Conservation (phyloP, 2,329 filamentous ascomycete species). For the Pseudocercospora crystallina region DNA sequence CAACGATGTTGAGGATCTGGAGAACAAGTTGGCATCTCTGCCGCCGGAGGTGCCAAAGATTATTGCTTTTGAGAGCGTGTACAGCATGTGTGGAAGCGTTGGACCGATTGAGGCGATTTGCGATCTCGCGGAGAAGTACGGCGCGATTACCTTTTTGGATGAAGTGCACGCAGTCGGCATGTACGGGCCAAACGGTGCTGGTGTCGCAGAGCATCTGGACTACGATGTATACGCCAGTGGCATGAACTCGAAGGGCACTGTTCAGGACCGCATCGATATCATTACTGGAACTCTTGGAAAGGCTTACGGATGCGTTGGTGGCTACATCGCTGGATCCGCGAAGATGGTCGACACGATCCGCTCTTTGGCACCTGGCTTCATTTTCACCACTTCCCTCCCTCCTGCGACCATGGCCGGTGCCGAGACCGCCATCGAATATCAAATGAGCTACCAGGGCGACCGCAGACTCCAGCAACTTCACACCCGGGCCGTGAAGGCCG, state of each 20-base stretch:
- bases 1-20: constrained; percentile 90
- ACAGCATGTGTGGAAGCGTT: constrained; percentile 98
- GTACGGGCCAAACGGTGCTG: constrained; percentile 94
- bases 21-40: constrained; percentile 85
- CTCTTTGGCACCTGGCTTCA: constrained; percentile 93
- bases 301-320: constrained; percentile 95
- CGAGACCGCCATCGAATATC: constrained; percentile 87
- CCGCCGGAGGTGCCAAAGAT: constrained; percentile 89
- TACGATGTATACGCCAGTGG: constrained; percentile 81
- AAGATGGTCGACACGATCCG: constrained; percentile 90
- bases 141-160: constrained; percentile 94
- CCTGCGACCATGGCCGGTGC: constrained; percentile 97
- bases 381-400: constrained; percentile 95
- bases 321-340: constrained; percentile 89
- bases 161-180: constrained; percentile 99
- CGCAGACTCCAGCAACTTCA: constrained; percentile 92
- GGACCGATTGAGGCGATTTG: constrained; percentile 95
- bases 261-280: constrained; percentile 96
- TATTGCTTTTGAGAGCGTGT: constrained; percentile 97
- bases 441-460: constrained; percentile 80
- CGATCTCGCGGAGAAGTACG: constrained; percentile 95
- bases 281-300: constrained; percentile 97
- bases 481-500: constrained; percentile 89
- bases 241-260: constrained; percentile 72
- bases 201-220: constrained; percentile 95